Evolutionary conservation across 352 stramenopile species (phyloP), one percentile per base, ranked within the genome.

Genomic region (Elongisporangium undulatum): DNA sequence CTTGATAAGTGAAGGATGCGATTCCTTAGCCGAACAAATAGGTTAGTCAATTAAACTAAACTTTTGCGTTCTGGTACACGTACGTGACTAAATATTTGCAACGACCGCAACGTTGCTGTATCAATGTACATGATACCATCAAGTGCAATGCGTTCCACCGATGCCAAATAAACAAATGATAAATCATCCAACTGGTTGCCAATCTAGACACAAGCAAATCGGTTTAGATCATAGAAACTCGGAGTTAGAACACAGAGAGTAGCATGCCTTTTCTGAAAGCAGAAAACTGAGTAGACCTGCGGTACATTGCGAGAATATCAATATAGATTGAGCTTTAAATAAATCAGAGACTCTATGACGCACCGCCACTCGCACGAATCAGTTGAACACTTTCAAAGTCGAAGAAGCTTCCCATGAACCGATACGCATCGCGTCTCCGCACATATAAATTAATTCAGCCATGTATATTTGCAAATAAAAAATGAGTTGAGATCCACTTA

Each of bases 31-130:
- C 21, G 53, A 5, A 61, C 24, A 41, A 23, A 53, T 21, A 53
- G 17, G 24, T 39, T 49, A 61, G 53, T 68, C 7, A 69, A 49
- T 49, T 55, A 51, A 1, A 48, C 55, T 53, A 62, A 21, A 15
- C 6, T 48, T 22, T 20, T 29, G 20, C 41, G 56, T 12, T 22
- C 8, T 53, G 7, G 3, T 12, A 20, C 41, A 29, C 66, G 8
- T 77, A 94, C 87, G 54, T 81, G 66, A 39, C 79, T 89, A 53
- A 96, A 94, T 57, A 96, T 90, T 50, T 96, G 87, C 49, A 96
- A 71, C 1, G 87, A 87, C 56, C 82, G 71, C 3, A 94, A 74
- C 2, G 77, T 85, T 12, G 66, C 75, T 34, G 75, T 74, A 57
- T 96, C 83, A 34, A 94, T 84, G 58, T 81, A 82, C 85, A 94